A percentile compares a stretch with the other conserved stretches of the same genome.
Conservation (phyloP, 208 protist genomes). For the Endotrypanum monterogeii region DNA sequence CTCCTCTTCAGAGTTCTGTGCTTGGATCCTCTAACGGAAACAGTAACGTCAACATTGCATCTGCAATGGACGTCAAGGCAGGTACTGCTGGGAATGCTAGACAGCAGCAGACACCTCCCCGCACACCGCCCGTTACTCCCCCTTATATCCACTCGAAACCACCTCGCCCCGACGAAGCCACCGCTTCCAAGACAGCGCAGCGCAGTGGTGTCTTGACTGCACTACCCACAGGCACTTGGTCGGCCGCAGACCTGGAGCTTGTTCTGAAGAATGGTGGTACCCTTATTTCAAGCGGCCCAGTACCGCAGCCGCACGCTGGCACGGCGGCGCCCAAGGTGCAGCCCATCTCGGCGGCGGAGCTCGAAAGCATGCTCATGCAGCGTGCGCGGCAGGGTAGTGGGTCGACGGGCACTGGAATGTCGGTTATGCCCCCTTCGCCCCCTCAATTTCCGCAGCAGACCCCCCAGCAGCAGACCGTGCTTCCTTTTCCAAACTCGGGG, state of each 20-base stretch:
- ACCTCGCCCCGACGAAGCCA: not conserved
- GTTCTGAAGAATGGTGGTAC: constrained; percentile 38
- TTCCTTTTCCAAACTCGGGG: constrained; percentile 18
- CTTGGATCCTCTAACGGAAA: constrained; percentile 3
- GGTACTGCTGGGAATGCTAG: not conserved
- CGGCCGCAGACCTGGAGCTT: constrained; percentile 63
- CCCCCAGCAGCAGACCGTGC: constrained; percentile 4
- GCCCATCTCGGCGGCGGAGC: constrained; percentile 52
- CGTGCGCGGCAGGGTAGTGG: constrained; percentile 34
- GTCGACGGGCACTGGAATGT: not conserved
- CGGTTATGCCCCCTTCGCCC: constrained; percentile 12
- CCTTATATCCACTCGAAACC: not conserved
- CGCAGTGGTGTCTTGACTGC: not conserved
- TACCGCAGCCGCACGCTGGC: not conserved
- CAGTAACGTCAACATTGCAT: constrained; percentile 1
- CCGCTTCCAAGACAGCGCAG: constrained; percentile 8
- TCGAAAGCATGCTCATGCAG: constrained; percentile 61
- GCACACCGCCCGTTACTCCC: not conserved
- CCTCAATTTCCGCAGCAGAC: constrained; percentile 17
- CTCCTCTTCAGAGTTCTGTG: constrained; percentile 1
- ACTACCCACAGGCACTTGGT: constrained; percentile 34
- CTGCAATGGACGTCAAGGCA: constrained; percentile 19
- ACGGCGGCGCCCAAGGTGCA: constrained; percentile 11
- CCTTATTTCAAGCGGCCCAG: constrained; percentile 1
- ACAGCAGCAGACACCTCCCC: not conserved